Conservation (phyloP, 2,329 filamentous ascomycete species). For the Sporothrix pallida region DNA sequence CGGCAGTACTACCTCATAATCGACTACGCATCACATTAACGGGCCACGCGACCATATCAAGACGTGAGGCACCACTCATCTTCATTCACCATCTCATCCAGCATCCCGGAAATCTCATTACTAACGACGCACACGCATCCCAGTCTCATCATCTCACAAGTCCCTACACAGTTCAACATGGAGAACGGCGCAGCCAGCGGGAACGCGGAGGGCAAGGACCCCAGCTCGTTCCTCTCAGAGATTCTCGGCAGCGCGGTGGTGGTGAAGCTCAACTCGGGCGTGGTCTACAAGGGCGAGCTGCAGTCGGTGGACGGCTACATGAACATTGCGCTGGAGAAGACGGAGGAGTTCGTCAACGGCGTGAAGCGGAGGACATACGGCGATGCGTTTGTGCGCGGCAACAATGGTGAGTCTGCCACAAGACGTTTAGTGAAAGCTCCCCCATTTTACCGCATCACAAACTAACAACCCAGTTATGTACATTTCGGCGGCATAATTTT, state of each 20-base stretch:
- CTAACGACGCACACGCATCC: background rate
- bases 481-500: conserved; percentile 58
- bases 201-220: conserved; percentile 81
- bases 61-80: background rate
- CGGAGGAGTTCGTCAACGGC: conserved; percentile 87
- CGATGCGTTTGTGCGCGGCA: conserved; percentile 93
- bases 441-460: background rate
- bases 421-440: background rate
- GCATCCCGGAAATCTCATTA: background rate
- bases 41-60: background rate
- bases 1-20: background rate
- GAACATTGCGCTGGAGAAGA: conserved; percentile 98
- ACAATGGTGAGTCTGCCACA: conserved; percentile 72
- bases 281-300: conserved; percentile 95
- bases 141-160: background rate
- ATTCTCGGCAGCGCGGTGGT: conserved; percentile 94
- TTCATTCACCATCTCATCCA: background rate
- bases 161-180: conserved; percentile 56
- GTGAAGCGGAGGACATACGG: conserved; percentile 82
- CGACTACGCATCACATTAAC: background rate
- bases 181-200: conserved; percentile 69
- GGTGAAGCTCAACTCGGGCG: conserved; percentile 97
- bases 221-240: conserved; percentile 88
- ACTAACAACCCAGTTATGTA: conserved; percentile 65
- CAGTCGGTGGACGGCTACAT: conserved; percentile 99